A percentile compares a stretch with the other conserved stretches of the same genome.
Conservation (phyloP, 2,329 filamentous ascomycete species). For the Aspergillus phoenicis region DNA sequence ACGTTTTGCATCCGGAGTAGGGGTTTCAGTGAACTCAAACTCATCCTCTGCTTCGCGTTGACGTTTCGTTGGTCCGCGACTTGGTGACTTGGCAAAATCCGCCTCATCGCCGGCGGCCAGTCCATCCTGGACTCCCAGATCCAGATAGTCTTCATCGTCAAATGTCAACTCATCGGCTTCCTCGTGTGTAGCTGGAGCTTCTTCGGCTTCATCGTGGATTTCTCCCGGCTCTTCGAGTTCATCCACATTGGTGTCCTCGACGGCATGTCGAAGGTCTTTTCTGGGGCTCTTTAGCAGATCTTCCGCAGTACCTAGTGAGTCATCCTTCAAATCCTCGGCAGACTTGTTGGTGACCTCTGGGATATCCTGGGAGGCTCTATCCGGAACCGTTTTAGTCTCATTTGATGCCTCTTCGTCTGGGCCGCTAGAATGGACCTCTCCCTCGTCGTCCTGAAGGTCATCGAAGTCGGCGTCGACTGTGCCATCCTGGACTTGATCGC, state of each 20-base stretch:
- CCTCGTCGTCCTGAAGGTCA: constrained; percentile 17
- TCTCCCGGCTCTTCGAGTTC: constrained; percentile 20
- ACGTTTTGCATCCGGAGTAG: constrained; percentile 53
- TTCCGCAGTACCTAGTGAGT: constrained; percentile 37
- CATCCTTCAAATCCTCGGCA: constrained; percentile 27
- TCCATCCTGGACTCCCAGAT: constrained; percentile 33
- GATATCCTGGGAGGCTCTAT: constrained; percentile 13
- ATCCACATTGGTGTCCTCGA: constrained; percentile 16
- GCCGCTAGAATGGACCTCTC: constrained; percentile 16
- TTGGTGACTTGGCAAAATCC: constrained; percentile 24
- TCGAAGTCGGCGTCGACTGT: constrained; percentile 15
- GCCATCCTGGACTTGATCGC: constrained; percentile 16
- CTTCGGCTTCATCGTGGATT: constrained; percentile 21
- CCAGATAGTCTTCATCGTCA: constrained; percentile 42
- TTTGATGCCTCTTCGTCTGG: constrained; percentile 16
- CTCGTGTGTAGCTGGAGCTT: constrained; percentile 16
- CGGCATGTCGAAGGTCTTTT: constrained; percentile 16
- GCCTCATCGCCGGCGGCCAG: constrained; percentile 26
- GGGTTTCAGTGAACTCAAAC: constrained; percentile 29
- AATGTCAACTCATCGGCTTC: constrained; percentile 29
- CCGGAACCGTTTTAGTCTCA: constrained; percentile 25
- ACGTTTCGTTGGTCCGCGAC: constrained; percentile 35
- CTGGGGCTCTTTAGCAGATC: constrained; percentile 34
- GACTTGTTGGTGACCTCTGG: constrained; percentile 17
- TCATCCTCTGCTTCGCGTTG: constrained; percentile 42